Evolutionary conservation across 306 rosid genomes (phyloP).

Genomic region (Phaseolus lunatus): DNA sequence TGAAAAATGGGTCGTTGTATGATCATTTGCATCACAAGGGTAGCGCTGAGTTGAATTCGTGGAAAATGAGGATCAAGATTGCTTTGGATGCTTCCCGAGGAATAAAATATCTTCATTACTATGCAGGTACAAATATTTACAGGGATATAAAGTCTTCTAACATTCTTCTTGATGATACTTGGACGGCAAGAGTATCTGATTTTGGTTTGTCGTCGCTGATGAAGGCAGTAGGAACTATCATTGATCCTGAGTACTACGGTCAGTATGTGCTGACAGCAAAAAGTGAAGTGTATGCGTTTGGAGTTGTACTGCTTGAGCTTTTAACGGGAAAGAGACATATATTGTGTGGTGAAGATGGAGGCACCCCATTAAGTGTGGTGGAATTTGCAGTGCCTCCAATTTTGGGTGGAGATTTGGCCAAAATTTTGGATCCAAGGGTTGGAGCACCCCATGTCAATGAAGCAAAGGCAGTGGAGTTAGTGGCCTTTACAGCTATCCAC

Average conservation of each 20-base stretch:
- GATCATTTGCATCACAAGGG: slow-evolving; percentile 68
- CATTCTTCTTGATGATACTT: slow-evolving; percentile 64
- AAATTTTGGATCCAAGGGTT: slow-evolving; percentile 70
- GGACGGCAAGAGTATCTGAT: slow-evolving; percentile 77
- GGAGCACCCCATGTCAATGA: slow-evolving; percentile 68
- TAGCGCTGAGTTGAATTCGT: slow-evolving; percentile 56
- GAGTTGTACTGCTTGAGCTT: slow-evolving; percentile 14
- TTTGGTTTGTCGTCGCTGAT: slow-evolving; percentile 57
- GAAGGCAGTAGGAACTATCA: slow-evolving; percentile 73
- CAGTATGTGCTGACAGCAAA: slow-evolving; percentile 47
- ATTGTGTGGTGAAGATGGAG: not conserved
- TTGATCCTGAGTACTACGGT: slow-evolving; percentile 81
- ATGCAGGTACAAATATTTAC: slow-evolving; percentile 75
- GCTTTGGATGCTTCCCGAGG: slow-evolving; percentile 80
- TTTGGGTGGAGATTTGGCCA: slow-evolving; percentile 68
- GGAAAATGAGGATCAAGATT: slow-evolving; percentile 77
- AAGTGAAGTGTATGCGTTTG: not conserved
- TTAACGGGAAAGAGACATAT: not conserved
- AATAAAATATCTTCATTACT: slow-evolving; percentile 79
- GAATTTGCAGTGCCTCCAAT: slow-evolving; percentile 83
- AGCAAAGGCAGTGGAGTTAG: slow-evolving; percentile 77
- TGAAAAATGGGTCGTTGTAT: slow-evolving; percentile 71
- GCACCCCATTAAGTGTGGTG: slow-evolving; percentile 38
- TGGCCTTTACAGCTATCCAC: slow-evolving; percentile 73
- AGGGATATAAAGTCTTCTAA: slow-evolving; percentile 79